These are phyloP conservation scores for Metschnikowia bowlesiae DNA, from an alignment of 805 yeast genomes.

Conservation along the genomic window DNA sequence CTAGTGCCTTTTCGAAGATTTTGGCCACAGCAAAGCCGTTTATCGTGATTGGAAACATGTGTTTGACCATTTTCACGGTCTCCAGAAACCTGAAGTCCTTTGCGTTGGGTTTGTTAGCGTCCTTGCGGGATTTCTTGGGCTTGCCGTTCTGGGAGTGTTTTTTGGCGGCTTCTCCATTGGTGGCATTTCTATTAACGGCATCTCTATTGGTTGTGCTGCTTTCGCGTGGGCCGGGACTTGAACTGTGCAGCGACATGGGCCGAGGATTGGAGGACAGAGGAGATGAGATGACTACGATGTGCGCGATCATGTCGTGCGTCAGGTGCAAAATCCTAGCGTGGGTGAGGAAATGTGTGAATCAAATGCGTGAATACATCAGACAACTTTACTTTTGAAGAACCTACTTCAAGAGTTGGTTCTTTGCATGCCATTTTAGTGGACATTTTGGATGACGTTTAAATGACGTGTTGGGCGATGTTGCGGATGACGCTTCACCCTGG, in stretches of 20 bases:
- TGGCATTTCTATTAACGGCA: too few species aligned
- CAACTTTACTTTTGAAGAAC: not conserved
- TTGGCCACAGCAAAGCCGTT: slow-evolving; percentile 27
- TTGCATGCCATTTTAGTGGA: too few species aligned
- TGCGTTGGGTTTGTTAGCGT: not conserved
- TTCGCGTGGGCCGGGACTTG: not conserved
- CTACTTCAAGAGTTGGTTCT: too few species aligned
- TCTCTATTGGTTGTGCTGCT: too few species aligned
- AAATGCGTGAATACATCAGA: too few species aligned
- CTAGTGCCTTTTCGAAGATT: slow-evolving; percentile 9
- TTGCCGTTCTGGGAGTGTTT: slow-evolving; percentile 1
- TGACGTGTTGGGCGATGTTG: too few species aligned
- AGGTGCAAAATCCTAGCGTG: not conserved
- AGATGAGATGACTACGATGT: not conserved
- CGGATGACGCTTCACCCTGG: too few species aligned
- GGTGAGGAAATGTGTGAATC: too few species aligned
- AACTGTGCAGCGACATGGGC: not conserved
- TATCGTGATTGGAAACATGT: slow-evolving; percentile 32
- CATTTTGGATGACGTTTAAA: too few species aligned
- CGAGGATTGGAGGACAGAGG: not conserved
- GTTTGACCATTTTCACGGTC: slow-evolving; percentile 29
- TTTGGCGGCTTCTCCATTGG: not conserved
- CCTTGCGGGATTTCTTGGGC: slow-evolving; percentile 8
- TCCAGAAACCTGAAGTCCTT: slow-evolving; percentile 26
- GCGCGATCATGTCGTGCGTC: not conserved